Base-by-base conservation (phyloP, 495 filamentous ascomycete genomes). In the Penicilliopsis zonata region DNA sequence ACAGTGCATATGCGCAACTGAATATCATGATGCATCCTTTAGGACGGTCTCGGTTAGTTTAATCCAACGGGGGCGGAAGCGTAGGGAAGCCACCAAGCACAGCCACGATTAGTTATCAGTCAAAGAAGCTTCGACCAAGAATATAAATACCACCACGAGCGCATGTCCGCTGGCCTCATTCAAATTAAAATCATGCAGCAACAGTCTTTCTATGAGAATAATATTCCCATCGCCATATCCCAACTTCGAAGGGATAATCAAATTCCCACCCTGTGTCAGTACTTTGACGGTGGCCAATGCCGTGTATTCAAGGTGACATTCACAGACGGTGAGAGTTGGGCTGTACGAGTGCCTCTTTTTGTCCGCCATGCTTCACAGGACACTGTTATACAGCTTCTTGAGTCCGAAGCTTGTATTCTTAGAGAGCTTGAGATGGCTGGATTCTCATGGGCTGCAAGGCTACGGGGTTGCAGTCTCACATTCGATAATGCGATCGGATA, bases 291-390 rank as follows among this genome's bases (percentile, higher is more conserved):
- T 27, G 20, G 29, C 24, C 29, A 36, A 22, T 40, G 22, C 22
- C 37, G 30, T 4, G 34, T 40, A 4, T 44, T 40, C 41, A 44
- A 44, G 33, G 32, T 44, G 5, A 20, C 9, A 14, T 40, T 36
- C 22, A 13, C 26, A 20, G 40, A 43, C 24, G 30, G 28, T 26
- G 35, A 37, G 22, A 38, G 31, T 31, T 43, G 40, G 40, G 35
- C 35, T 13, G 20, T 43, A 25, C 35, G 40, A 21, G 35, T 43
- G 26, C 40, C 40, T 5, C 17, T 31, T 33, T 27, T 33, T 30
- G 25, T 29, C 24, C 23, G 33, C 16, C 13, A 33, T 32, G 28
- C 28, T 22, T 33, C 30, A 13, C 35, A 10, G 18, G 35, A 31
- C 0, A 27, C 23, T 17, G 6, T 37, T 16, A 34, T 33, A 14